Percentiles rank a stretch among this genome's conserved stretches.
Evolutionary conservation across 1,284 basidiomycete species (phyloP).

Genomic region (Leucoagaricus sp.): DNA sequence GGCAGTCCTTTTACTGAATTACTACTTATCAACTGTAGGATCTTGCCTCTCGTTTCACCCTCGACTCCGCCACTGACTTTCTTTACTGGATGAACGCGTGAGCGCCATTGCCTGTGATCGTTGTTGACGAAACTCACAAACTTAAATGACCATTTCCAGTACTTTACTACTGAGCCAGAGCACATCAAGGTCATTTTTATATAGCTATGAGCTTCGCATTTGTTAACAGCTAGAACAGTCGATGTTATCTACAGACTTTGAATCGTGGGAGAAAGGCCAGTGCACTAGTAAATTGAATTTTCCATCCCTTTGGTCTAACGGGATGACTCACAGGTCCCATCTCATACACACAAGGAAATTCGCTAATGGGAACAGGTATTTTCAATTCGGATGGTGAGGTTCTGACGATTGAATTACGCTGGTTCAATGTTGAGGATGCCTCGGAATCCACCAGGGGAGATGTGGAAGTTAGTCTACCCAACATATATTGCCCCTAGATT

Average conservation of each 20-base stretch:
- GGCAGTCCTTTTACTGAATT: not conserved
- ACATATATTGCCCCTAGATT: not conserved
- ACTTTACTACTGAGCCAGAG: conserved; percentile 43
- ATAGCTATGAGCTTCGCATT: too few relatives aligned
- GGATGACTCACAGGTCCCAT: not conserved
- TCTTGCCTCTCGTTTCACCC: conserved; percentile 36
- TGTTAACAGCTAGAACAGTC: too few relatives aligned
- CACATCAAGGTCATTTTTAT: conserved; percentile 43
- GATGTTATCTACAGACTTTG: conserved; percentile 44
- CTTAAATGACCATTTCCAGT: conserved; percentile 23
- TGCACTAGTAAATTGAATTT: not conserved
- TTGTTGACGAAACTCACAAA: not conserved
- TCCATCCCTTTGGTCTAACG: not conserved
- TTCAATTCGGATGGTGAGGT: conserved; percentile 45
- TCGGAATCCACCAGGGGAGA: conserved; percentile 25
- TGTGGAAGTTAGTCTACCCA: conserved; percentile 2
- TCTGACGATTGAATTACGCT: not conserved
- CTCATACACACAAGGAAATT: not conserved
- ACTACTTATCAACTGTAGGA: conserved; percentile 36
- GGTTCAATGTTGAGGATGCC: not conserved
- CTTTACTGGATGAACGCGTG: conserved; percentile 31
- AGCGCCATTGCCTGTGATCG: not conserved
- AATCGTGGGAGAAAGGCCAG: conserved; percentile 41
- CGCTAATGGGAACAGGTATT: conserved; percentile 42
- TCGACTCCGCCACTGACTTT: conserved; percentile 50